Base-by-base conservation (phyloP, 768 basidiomycete species). In the Gyrodon lividus region DNA sequence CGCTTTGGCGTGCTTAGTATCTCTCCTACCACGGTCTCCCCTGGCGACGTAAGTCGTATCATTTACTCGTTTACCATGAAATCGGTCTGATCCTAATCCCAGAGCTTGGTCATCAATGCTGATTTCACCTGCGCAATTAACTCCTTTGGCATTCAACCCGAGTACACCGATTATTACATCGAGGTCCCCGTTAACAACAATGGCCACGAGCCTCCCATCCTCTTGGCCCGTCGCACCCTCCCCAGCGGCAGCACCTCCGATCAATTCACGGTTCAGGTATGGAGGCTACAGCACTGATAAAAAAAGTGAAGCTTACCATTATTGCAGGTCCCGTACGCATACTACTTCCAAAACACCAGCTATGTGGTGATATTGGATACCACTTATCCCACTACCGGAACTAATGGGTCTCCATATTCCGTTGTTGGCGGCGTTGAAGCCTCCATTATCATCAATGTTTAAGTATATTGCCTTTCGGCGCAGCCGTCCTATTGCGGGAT, bases 101-200 rank as follows among this genome's bases (percentile, higher is more conserved):
- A 69, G 68, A 44, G 22, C 8, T 43, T 69, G 51, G 54, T 55
- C 3, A 46, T 68, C 19, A 52, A 34, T 1, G 48, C 63, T 3
- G 47, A 68, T 55, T 68, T 68, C 4, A 55, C n/a, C 10, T 68
- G 67, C 9, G 62, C 69, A 34, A 52, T 61, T 51, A 54, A 56
- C 30, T 42, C 4, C 47, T 58, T 58, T 12, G 55, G 52, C 12
- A 19, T 43, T n/a, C n/a, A 28, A 13, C 67, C 67, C 4, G 37
- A 59, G 50, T 68, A 45, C 48, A 68, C 58, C 50, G 67, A 68
- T 48, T 68, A 69, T 49, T 71, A 68, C 30, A 66, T 68, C 17
- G 69, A 68, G 45, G 67, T 71, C 14, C 67, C 69, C 8, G 43
- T 44, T 22, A 61, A 64, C 35, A 71, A 68, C 59, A 68, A 59